Evolutionary conservation across 2,329 filamentous ascomycete genomes (phyloP).

Genomic region (Ophiocordyceps robertsii): DNA sequence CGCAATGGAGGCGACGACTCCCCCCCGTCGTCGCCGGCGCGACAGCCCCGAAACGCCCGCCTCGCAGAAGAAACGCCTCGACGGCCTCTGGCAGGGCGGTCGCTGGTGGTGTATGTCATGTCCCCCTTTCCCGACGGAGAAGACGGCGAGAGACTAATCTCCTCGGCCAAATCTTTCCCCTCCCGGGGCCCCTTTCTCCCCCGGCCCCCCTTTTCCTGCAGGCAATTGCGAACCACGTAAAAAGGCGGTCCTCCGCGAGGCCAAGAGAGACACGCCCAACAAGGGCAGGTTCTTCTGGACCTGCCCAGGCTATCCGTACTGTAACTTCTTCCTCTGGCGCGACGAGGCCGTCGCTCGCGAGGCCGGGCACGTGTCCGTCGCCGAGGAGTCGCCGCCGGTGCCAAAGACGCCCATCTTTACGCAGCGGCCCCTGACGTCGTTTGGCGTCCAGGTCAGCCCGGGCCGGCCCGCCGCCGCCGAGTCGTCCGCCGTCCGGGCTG

Average conservation of each 20-base stretch:
- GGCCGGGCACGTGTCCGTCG: slow-evolving; percentile 7
- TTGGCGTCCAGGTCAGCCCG: slow-evolving; percentile 14
- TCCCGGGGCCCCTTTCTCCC: background rate
- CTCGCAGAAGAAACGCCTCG: slow-evolving; percentile 17
- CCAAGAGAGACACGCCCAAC: slow-evolving; percentile 24
- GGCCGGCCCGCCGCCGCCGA: slow-evolving; percentile 6
- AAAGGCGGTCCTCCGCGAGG: slow-evolving; percentile 19
- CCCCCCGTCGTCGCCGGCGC: background rate
- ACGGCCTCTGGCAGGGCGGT: slow-evolving; percentile 18
- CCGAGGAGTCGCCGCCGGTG: slow-evolving; percentile 1
- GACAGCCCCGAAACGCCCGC: slow-evolving; percentile 2
- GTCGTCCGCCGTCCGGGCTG: background rate
- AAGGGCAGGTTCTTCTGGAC: slow-evolving; percentile 28
- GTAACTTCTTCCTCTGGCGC: slow-evolving; percentile 32
- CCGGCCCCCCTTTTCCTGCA: slow-evolving; percentile 5
- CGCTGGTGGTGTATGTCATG: slow-evolving; percentile 24
- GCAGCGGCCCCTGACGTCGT: slow-evolving; percentile 14
- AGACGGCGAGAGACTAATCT: background rate
- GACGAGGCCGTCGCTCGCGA: slow-evolving; percentile 21
- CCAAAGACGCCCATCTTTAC: slow-evolving; percentile 15
- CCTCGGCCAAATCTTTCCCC: background rate
- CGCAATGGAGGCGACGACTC: no score
- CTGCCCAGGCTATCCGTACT: slow-evolving; percentile 21
- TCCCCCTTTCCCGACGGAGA: background rate
- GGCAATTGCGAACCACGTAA: slow-evolving; percentile 29